phyloP scores from a whole-genome alignment of 495 filamentous ascomycete genomes.

The Lophium mytilinum region DNA sequence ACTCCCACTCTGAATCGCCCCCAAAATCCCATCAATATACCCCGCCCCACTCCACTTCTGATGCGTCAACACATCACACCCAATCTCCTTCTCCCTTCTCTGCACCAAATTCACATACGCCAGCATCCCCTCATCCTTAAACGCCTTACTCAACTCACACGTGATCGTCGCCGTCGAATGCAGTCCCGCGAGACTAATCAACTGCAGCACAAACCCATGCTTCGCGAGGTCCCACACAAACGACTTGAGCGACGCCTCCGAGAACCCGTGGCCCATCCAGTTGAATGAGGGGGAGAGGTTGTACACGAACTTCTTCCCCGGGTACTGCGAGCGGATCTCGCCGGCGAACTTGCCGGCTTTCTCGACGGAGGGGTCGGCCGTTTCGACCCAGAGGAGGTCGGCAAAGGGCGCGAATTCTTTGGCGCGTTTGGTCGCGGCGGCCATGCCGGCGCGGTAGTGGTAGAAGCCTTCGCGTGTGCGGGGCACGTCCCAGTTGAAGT shows the following conservation, averaged over 20 bases:
- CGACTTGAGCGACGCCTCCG: conserved; percentile 62
- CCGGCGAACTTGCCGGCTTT: conserved; percentile 67
- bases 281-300: conserved; percentile 96
- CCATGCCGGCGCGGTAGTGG: conserved; percentile 84
- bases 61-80: conserved; percentile 91
- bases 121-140: conserved; percentile 87
- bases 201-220: conserved; percentile 89
- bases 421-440: conserved; percentile 85
- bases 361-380: conserved; percentile 72
- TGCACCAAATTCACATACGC: conserved; percentile 93
- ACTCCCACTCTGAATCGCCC: conserved; percentile 86
- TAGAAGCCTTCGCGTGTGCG: conserved; percentile 94
- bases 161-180: conserved; percentile 86
- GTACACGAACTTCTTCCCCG: conserved; percentile 87
- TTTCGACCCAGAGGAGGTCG: conserved; percentile 96
- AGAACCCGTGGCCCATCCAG: conserved; percentile 94
- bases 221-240: conserved; percentile 95
- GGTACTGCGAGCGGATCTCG: conserved; percentile 56
- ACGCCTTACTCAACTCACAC: conserved; percentile 69
- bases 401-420: conserved; percentile 86
- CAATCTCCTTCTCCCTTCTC: conserved; percentile 78
- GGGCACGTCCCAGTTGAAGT: conserved; percentile 85
- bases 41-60: conserved; percentile 95
- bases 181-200: conserved; percentile 84
- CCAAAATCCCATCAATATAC: conserved; percentile 89